A percentile compares a stretch with the other conserved stretches of the same genome.
phyloP scores from a whole-genome alignment of 306 rosid species.

The Rubus parviflorus region DNA sequence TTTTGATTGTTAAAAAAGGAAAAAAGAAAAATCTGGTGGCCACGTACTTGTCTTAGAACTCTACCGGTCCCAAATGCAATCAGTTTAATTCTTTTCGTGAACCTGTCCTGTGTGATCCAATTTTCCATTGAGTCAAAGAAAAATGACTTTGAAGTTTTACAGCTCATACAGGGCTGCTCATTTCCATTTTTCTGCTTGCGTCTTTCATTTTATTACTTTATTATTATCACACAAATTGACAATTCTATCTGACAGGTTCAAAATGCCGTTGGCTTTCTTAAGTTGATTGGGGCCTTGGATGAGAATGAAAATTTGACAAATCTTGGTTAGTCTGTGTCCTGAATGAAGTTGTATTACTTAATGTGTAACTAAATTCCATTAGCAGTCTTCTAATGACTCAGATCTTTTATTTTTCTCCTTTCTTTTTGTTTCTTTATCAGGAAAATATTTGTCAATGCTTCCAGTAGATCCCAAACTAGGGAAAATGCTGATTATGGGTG shows the following conservation, averaged over 20 bases:
- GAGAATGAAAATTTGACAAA: conserved; percentile 78
- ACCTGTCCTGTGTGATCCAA: background rate
- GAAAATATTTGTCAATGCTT: conserved; percentile 84
- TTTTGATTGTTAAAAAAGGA: background rate
- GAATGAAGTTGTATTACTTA: conserved; percentile 8
- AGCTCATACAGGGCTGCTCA: background rate
- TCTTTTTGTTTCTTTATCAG: conserved; percentile 41
- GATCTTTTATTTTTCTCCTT: background rate
- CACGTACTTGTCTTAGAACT: background rate
- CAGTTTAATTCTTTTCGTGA: background rate
- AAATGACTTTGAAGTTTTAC: background rate
- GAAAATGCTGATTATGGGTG: conserved; percentile 96
- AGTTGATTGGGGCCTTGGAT: conserved; percentile 90
- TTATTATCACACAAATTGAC: conserved; percentile 11
- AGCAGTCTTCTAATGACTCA: background rate
- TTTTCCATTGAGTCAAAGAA: background rate
- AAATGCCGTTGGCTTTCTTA: conserved; percentile 91
- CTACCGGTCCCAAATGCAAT: background rate
- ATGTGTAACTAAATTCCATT: background rate
- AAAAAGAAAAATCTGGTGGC: background rate
- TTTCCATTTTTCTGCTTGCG: background rate
- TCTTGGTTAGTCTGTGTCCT: conserved; percentile 65
- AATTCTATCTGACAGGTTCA: conserved; percentile 63
- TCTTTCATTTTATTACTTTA: background rate
- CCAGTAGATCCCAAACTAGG: conserved; percentile 98